phyloP scores from a whole-genome alignment of 805 yeast genomes.

The Cephaloascus fragrans region DNA sequence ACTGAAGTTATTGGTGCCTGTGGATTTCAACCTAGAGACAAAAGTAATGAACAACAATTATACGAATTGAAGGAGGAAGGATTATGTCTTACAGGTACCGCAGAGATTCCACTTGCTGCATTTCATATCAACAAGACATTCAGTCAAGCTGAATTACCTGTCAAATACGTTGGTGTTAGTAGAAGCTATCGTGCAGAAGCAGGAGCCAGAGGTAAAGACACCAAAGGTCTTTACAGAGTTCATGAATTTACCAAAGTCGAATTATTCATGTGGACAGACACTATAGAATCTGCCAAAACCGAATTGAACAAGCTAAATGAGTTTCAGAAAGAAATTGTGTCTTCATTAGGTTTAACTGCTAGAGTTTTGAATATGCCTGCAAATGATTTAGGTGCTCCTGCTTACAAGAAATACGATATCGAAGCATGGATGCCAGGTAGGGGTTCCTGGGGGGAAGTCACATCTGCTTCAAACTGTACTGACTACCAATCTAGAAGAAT shows the following conservation, averaged over 20 bases:
- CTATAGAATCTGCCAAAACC: conserved; percentile 29
- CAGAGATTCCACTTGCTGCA: conserved; percentile 91
- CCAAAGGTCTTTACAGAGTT: conserved; percentile 86
- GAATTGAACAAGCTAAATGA: conserved; percentile 51
- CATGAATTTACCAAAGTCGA: conserved; percentile 97
- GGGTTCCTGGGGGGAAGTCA: conserved; percentile 84
- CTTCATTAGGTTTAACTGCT: conserved; percentile 66
- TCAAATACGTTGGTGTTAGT: conserved; percentile 67
- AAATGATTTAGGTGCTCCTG: conserved; percentile 89
- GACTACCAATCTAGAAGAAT: conserved; percentile 86
- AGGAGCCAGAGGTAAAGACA: conserved; percentile 90
- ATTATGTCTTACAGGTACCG: conserved; percentile 81
- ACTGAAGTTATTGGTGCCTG: conserved; percentile 75
- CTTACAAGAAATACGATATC: conserved; percentile 81
- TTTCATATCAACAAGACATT: conserved; percentile 46
- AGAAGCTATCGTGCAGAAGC: conserved; percentile 94
- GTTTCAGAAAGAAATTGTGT: conserved; percentile 57
- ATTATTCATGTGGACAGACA: conserved; percentile 63
- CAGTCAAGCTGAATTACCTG: conserved; percentile 34
- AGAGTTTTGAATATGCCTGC: conserved; percentile 83
- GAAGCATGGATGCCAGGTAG: conserved; percentile 99
- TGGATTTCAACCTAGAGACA: conserved; percentile 91
- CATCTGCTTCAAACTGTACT: conserved; percentile 85
- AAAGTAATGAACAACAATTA: conserved; percentile 76
- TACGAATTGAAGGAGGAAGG: conserved; percentile 49